Conservation (phyloP, 352 stramenopile genomes). For the Hyaloperonospora brassicae region DNA sequence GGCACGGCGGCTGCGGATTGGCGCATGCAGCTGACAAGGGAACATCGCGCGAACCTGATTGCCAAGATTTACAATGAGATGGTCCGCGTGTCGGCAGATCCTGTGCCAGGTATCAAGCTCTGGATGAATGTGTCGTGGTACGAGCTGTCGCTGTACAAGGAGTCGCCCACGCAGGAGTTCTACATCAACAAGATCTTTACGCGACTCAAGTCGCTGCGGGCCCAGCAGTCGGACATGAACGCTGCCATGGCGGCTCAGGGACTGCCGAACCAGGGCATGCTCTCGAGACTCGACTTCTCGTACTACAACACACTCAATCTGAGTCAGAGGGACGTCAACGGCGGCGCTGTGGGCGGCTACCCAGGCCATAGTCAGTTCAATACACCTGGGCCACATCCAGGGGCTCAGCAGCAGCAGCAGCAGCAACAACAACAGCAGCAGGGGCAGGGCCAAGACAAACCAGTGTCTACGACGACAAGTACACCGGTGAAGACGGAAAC, state of each 20-base stretch:
- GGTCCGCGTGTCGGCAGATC: slow-evolving; percentile 70
- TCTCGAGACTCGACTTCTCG: slow-evolving; percentile 70
- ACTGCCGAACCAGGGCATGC: slow-evolving; percentile 64
- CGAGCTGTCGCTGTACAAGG: slow-evolving; percentile 80
- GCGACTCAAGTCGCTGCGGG: slow-evolving; percentile 64
- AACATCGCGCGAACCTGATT: slow-evolving; percentile 79
- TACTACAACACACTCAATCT: slow-evolving; percentile 72
- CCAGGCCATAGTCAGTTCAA: slow-evolving; percentile 35
- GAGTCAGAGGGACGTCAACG: slow-evolving; percentile 24
- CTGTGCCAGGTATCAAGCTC: slow-evolving; percentile 72
- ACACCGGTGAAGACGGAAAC: slow-evolving; percentile 22
- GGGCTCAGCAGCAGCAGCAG: slow-evolving; percentile 17
- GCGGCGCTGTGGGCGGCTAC: slow-evolving; percentile 30
- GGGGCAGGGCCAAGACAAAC: slow-evolving; percentile 12
- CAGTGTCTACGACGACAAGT: slow-evolving; percentile 6
- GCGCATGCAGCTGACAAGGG: slow-evolving; percentile 69
- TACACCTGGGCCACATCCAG: slow-evolving; percentile 20
- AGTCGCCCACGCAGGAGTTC: slow-evolving; percentile 76
- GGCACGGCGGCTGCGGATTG: slow-evolving; percentile 36
- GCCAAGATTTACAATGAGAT: slow-evolving; percentile 86
- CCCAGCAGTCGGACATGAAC: slow-evolving; percentile 67
- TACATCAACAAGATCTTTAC: slow-evolving; percentile 89
- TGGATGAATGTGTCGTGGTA: slow-evolving; percentile 87
- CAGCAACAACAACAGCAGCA: slow-evolving; percentile 19
- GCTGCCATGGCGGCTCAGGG: slow-evolving; percentile 55